Evolutionary conservation across 495 filamentous ascomycete genomes (phyloP).

Genomic region (Podospora pseudoanserina): DNA sequence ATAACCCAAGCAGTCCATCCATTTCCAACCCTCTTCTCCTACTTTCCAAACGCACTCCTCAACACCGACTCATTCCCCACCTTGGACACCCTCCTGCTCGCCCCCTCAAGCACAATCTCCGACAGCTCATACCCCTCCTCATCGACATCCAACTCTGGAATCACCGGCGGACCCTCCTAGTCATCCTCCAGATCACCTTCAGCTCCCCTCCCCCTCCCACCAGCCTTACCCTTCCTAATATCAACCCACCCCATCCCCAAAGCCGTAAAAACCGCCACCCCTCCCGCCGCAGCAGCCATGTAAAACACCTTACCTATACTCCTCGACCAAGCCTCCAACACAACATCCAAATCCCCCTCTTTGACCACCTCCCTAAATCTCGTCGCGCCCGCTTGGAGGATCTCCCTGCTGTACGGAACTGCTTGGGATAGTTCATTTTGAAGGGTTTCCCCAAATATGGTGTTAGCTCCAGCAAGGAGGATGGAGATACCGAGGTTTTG

Average conservation of each 20-base stretch:
- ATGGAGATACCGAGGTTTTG: constrained; percentile 61
- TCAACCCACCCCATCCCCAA: constrained; percentile 27
- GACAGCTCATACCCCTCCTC: not conserved
- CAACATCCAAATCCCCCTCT: constrained; percentile 17
- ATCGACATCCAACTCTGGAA: not conserved
- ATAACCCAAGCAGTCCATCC: not conserved
- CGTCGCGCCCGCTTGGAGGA: constrained; percentile 46
- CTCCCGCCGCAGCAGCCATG: constrained; percentile 14
- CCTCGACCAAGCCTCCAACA: constrained; percentile 46
- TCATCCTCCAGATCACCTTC: constrained; percentile 14
- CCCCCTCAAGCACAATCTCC: constrained; percentile 1
- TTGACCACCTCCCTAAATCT: constrained; percentile 33
- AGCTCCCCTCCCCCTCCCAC: not conserved
- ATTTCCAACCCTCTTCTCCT: not conserved
- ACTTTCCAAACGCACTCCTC: not conserved
- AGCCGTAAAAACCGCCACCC: constrained; percentile 16
- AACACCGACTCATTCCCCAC: not conserved
- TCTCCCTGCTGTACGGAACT: constrained; percentile 20
- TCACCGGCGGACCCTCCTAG: not conserved
- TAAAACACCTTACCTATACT: constrained; percentile 24
- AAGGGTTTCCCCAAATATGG: constrained; percentile 55
- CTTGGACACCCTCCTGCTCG: not conserved
- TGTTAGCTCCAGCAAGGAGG: constrained; percentile 56
- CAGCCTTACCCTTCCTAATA: constrained; percentile 17
- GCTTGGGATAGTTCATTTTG: constrained; percentile 39